phyloP scores from a whole-genome alignment of 192 early-diverging fungal species.

The Oehlia diaphana region DNA sequence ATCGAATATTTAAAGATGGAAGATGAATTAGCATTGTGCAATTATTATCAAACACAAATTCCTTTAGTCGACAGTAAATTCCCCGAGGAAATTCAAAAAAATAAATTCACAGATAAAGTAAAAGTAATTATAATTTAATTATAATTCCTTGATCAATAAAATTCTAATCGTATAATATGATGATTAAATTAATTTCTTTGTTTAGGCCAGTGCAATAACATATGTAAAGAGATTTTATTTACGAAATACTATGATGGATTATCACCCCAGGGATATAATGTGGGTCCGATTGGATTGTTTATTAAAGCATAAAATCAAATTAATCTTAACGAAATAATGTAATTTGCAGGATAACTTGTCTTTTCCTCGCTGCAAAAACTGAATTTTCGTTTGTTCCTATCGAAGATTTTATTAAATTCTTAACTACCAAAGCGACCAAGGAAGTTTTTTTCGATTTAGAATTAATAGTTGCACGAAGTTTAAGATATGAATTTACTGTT shows the following conservation, averaged over 20 bases:
- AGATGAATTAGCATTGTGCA: slow-evolving; percentile 53
- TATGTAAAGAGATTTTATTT: slow-evolving; percentile 83
- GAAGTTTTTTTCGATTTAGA: slow-evolving; percentile 37
- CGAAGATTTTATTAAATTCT: slow-evolving; percentile 64
- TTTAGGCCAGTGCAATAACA: slow-evolving; percentile 73
- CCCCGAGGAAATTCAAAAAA: neutral
- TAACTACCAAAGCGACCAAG: slow-evolving; percentile 39
- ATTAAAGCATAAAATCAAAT: neutral
- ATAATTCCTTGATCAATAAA: too few species aligned
- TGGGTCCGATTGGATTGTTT: slow-evolving; percentile 4
- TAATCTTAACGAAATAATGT: neutral
- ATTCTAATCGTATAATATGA: too few species aligned
- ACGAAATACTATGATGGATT: slow-evolving; percentile 79
- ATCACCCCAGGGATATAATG: slow-evolving; percentile 78
- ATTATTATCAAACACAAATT: slow-evolving; percentile 56
- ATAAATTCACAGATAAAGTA: slow-evolving; percentile 13
- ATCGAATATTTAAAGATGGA: slow-evolving; percentile 49
- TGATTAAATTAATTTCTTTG: neutral
- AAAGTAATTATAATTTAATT: neutral
- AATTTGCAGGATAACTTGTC: slow-evolving; percentile 57
- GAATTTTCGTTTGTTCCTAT: slow-evolving; percentile 73
- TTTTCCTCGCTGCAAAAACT: slow-evolving; percentile 76
- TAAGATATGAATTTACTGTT: slow-evolving; percentile 72
- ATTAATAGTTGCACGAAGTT: slow-evolving; percentile 67
- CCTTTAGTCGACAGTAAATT: neutral